Base-by-base conservation (phyloP, 768 basidiomycete species). In the Pholiota microspora region DNA sequence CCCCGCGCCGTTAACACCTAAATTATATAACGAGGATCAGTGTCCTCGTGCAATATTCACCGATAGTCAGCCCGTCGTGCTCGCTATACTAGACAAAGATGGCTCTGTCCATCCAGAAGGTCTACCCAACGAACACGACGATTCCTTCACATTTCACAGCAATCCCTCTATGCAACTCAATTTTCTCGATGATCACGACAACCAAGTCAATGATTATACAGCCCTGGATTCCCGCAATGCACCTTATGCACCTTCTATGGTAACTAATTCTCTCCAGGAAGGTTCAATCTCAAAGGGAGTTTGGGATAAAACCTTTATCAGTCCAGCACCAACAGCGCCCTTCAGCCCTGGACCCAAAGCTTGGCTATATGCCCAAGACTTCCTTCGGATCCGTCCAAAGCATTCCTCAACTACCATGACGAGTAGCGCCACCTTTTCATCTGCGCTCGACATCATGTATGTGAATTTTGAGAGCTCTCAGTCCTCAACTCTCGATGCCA, bases 271-370 rank as follows among this genome's bases (percentile, higher is more conserved):
- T 16, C 10, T 23, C 40, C 40, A 42, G 21, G 18, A 42, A 24
- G 40, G 21, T 1, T 23, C 18, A 7, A 23, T 35, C 31, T 23
- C 54, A 35, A 50, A 55, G 38, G 55, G 53, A 7, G 38, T 35
- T 16, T 63, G 62, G 62, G 54, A 63, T 16, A 24, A 48, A n/a
- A 53, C 58, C 5, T 29, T 61, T 25, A 40, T 60, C 45, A 51
- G 25, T 10, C 51, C 50, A 13, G 56, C 51, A 2, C 16, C 56
- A 25, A 56, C 36, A 16, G 52, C 29, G 40, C 58, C 62, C 15
- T 57, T 44, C 29, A 52, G 58, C 34, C 57, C 55, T 36, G 59
- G 59, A 21, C 57, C 56, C 12, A 63, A 61, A 24, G 21, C n/a
- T 16, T 59, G 59, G 58, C 47, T 59, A n/a, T 40, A 49, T 45